Evolutionary conservation across 2,329 filamentous ascomycete genomes (phyloP), one percentile per base, ranked within the genome.

Genomic region (Monosporascus sp.): DNA sequence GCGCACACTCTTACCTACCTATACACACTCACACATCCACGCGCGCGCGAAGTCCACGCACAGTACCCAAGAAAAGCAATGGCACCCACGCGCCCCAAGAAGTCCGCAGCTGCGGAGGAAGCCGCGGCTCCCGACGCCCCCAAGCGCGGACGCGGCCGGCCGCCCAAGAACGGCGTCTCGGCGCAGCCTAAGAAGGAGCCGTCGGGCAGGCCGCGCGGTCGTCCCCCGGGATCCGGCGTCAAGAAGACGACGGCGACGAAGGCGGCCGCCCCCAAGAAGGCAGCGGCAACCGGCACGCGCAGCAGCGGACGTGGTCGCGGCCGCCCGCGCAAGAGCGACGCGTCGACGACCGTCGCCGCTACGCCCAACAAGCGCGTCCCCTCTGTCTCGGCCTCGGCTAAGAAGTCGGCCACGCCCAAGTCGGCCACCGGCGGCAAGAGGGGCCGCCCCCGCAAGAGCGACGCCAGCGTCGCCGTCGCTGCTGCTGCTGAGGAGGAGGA

Each of bases 141-240:
- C 11, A 71, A 72, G 59, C 67, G 68, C 53, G 69, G 70, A 39
- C 71, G 70, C 44, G 71, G 71, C 34, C 67, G 72, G 18, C 68
- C 70, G 15, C 66, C 68, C 48, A 72, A 74, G 61, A 70, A 68
- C 50, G 73, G 70, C 48, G 59, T 73, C 48, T 49, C 63, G 3
- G 41, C 60, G 8, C 53, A 60, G 45, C 65, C 62, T 5, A 68
- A 65, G 49, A 70, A 72, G 37, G 66, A 63, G 3, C 69, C 74
- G 24, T 70, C 69, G 1, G 75, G 76, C 34, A 70, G 72, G n/a
- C 74, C 74, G 41, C 74, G 76, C n/a, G 76, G 76, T 27, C 73
- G 76, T 9, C 76, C 76, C 39, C 71, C 71, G 52, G 76, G 75
- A 59, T 69, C 64, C 54, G 67, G 62, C 54, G 66, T n/a, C 38